phyloP scores from a whole-genome alignment of 306 rosid genomes.

The Cicer pinnatifidum region DNA sequence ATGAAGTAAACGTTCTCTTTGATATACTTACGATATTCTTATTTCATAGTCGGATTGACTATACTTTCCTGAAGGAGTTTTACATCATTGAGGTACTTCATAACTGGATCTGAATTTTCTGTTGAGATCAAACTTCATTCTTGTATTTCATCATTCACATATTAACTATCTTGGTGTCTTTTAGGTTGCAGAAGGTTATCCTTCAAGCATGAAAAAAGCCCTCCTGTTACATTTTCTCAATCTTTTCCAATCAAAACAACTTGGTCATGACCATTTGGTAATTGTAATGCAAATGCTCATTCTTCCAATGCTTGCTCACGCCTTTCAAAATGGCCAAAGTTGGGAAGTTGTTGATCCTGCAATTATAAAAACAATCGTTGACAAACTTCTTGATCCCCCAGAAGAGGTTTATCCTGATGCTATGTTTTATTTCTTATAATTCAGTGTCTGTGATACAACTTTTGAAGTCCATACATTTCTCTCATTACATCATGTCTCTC shows the following conservation, averaged over 20 bases:
- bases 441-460: neutral
- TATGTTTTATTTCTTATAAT: slow-evolving; percentile 28
- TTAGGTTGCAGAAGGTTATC: slow-evolving; percentile 97
- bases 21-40: slow-evolving; percentile 95
- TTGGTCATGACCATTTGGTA: slow-evolving; percentile 90
- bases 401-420: slow-evolving; percentile 73
- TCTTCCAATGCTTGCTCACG: slow-evolving; percentile 98
- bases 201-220: slow-evolving; percentile 74
- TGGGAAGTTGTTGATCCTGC: slow-evolving; percentile 97
- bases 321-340: slow-evolving; percentile 94
- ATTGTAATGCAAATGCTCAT: slow-evolving; percentile 98
- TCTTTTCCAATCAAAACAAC: slow-evolving; percentile 91
- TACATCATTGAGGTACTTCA: slow-evolving; percentile 87
- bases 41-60: slow-evolving; percentile 88
- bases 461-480: neutral
- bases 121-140: slow-evolving; percentile 23
- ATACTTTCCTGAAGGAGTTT: slow-evolving; percentile 94
- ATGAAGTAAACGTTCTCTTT: slow-evolving; percentile 97
- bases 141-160: slow-evolving; percentile 24
- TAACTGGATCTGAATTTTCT: slow-evolving; percentile 31
- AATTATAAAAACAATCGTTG: slow-evolving; percentile 89
- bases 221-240: slow-evolving; percentile 82
- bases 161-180: slow-evolving; percentile 37
- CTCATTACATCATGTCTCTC: slow-evolving; percentile 28
- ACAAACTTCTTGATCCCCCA: slow-evolving; percentile 99